Conservation (phyloP, 192 early-diverging fungal genomes). For the Coemansia biformis region DNA sequence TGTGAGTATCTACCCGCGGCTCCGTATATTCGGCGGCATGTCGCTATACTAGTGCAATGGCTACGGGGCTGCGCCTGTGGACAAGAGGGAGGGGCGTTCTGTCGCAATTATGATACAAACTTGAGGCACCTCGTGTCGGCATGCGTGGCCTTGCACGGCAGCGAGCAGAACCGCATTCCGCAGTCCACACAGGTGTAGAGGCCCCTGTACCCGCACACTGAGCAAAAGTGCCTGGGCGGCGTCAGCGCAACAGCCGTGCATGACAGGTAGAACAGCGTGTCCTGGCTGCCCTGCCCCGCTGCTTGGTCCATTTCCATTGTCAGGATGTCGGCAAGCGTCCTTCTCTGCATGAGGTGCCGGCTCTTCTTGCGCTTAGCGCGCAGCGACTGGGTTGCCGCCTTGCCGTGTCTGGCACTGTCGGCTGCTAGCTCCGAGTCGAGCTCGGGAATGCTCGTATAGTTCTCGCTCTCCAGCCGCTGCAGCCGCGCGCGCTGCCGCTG, state of each 20-base stretch:
- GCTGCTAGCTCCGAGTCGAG: slow-evolving; percentile 26
- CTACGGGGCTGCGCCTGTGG: too few species aligned
- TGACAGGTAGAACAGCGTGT: neutral
- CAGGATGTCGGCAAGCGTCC: slow-evolving; percentile 25
- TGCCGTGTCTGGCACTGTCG: neutral
- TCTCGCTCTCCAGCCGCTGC: slow-evolving; percentile 36
- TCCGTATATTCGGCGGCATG: too few species aligned
- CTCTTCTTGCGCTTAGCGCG: slow-evolving; percentile 36
- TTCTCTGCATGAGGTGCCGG: slow-evolving; percentile 11
- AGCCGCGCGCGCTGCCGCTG: slow-evolving; percentile 33
- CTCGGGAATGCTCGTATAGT: slow-evolving; percentile 32
- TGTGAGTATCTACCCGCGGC: too few species aligned
- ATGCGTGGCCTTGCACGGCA: slow-evolving; percentile 56
- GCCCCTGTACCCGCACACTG: slow-evolving; percentile 61
- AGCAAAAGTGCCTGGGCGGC: slow-evolving; percentile 56
- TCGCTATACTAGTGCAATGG: too few species aligned
- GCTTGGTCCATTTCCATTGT: slow-evolving; percentile 14
- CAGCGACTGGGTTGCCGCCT: neutral
- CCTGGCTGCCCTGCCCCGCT: neutral
- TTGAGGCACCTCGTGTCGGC: slow-evolving; percentile 57
- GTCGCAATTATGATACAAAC: slow-evolving; percentile 27
- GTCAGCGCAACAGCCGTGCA: slow-evolving; percentile 12
- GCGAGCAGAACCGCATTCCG: slow-evolving; percentile 63
- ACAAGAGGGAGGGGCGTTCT: too few species aligned
- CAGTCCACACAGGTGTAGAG: slow-evolving; percentile 58